These are phyloP conservation scores for Globisporangium alternatum DNA, from an alignment of 352 stramenopile species.

Conservation along the genomic window DNA sequence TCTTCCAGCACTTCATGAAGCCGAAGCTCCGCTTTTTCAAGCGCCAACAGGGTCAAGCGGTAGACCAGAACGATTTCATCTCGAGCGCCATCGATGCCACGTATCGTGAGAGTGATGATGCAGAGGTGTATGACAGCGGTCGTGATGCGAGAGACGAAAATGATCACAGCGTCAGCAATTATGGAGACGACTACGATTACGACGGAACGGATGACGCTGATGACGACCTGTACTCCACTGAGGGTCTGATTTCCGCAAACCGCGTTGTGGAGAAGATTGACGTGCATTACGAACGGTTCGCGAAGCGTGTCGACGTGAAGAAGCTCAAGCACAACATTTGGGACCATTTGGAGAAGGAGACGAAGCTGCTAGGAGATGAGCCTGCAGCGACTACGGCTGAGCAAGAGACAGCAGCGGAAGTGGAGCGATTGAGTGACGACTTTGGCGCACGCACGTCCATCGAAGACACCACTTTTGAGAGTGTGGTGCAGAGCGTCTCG, in stretches of 20 bases:
- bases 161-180: conserved; percentile 10
- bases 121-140: neutral
- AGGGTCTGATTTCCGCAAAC: conserved; percentile 80
- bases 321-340: conserved; percentile 96
- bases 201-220: conserved; percentile 15
- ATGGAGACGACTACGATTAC: conserved; percentile 39
- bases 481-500: conserved; percentile 89
- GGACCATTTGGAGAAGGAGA: conserved; percentile 67
- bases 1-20: conserved; percentile 80
- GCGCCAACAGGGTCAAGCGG: conserved; percentile 15
- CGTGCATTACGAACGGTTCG: conserved; percentile 91
- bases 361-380: conserved; percentile 21
- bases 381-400: neutral
- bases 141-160: conserved; percentile 3
- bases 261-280: conserved; percentile 95
- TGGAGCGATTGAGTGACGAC: conserved; percentile 20
- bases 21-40: conserved; percentile 68
- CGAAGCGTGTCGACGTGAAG: conserved; percentile 97
- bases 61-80: conserved; percentile 13
- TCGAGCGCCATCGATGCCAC: conserved; percentile 20
- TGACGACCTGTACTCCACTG: conserved; percentile 47
- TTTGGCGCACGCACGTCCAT: conserved; percentile 13
- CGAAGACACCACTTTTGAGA: conserved; percentile 77
- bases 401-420: neutral
- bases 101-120: conserved; percentile 22